Percentiles rank a stretch among this genome's conserved stretches.
Evolutionary conservation across 495 filamentous ascomycete genomes (phyloP).

Genomic region (Penicillium bialowiezense): DNA sequence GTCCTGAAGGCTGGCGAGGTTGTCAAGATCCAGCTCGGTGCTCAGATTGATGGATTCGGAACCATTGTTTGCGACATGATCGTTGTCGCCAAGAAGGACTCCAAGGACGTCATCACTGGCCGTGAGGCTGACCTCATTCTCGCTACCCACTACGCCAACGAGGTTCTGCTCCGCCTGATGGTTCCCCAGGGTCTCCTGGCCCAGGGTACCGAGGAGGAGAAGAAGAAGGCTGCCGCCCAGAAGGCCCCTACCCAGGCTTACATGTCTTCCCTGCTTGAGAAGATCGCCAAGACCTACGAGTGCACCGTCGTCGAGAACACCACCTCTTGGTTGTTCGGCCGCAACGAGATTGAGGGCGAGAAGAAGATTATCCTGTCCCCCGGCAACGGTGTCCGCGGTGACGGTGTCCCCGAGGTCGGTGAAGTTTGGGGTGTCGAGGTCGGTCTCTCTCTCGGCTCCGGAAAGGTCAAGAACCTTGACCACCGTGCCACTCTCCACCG

Average conservation of each 20-base stretch:
- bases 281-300: slow-evolving; percentile 85
- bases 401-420: slow-evolving; percentile 84
- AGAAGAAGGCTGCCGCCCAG: slow-evolving; percentile 80
- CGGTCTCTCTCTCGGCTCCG: slow-evolving; percentile 82
- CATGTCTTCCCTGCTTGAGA: slow-evolving; percentile 84
- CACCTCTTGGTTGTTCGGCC: slow-evolving; percentile 91
- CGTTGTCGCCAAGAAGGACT: slow-evolving; percentile 60
- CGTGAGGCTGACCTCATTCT: slow-evolving; percentile 82
- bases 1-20: slow-evolving; percentile 79
- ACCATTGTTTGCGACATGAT: slow-evolving; percentile 95
- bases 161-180: slow-evolving; percentile 88
- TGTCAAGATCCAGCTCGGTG: slow-evolving; percentile 95
- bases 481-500: slow-evolving; percentile 89
- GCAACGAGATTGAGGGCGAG: slow-evolving; percentile 94
- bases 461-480: slow-evolving; percentile 88
- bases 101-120: slow-evolving; percentile 60
- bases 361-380: slow-evolving; percentile 97
- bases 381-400: slow-evolving; percentile 80
- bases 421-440: slow-evolving; percentile 98
- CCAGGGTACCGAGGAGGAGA: slow-evolving; percentile 85
- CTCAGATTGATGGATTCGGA: slow-evolving; percentile 96
- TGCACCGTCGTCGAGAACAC: slow-evolving; percentile 96
- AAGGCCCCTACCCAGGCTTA: slow-evolving; percentile 78
- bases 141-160: slow-evolving; percentile 92
- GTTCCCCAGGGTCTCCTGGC: slow-evolving; percentile 82